These are phyloP conservation scores for Rhynchosporium secalis DNA, from an alignment of 2,329 filamentous ascomycete genomes.

Conservation along the genomic window DNA sequence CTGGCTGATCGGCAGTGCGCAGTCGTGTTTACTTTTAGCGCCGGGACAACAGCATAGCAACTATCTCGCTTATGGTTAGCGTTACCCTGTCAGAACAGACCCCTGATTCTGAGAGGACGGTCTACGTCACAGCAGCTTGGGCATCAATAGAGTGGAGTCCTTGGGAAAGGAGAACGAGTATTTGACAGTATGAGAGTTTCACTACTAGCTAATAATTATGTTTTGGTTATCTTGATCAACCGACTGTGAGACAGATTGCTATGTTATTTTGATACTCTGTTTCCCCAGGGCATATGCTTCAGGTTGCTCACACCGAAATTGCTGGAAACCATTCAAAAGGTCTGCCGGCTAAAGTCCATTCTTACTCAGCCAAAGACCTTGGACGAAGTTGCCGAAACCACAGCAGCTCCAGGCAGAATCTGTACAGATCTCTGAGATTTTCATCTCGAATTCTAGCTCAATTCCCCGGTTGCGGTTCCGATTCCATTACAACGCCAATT, in stretches of 20 bases:
- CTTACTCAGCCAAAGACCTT: not conserved
- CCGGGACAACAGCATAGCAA: slow-evolving; percentile 14
- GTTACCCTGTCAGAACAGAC: not conserved
- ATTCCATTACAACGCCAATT: slow-evolving; percentile 20
- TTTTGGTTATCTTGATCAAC: not conserved
- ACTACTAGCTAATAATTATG: slow-evolving; percentile 19
- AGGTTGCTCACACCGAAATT: slow-evolving; percentile 23
- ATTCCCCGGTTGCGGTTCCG: not conserved
- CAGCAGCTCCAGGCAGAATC: slow-evolving; percentile 1
- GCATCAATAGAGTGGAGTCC: not conserved
- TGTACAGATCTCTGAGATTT: slow-evolving; percentile 26
- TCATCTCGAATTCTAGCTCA: not conserved
- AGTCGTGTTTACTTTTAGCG: slow-evolving; percentile 12
- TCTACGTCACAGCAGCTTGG: not conserved
- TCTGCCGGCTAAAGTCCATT: not conserved
- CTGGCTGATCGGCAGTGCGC: slow-evolving; percentile 11
- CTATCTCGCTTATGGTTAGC: slow-evolving; percentile 1
- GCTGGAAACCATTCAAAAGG: slow-evolving; percentile 1
- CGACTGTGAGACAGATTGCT: not conserved
- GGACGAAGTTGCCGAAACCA: slow-evolving; percentile 24
- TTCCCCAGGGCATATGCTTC: not conserved
- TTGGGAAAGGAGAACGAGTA: not conserved
- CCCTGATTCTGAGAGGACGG: not conserved
- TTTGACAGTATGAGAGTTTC: slow-evolving; percentile 5
- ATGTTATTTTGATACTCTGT: not conserved